Conservation (phyloP, 2,329 filamentous ascomycete species). For the Pochonia chlamydosporia region DNA sequence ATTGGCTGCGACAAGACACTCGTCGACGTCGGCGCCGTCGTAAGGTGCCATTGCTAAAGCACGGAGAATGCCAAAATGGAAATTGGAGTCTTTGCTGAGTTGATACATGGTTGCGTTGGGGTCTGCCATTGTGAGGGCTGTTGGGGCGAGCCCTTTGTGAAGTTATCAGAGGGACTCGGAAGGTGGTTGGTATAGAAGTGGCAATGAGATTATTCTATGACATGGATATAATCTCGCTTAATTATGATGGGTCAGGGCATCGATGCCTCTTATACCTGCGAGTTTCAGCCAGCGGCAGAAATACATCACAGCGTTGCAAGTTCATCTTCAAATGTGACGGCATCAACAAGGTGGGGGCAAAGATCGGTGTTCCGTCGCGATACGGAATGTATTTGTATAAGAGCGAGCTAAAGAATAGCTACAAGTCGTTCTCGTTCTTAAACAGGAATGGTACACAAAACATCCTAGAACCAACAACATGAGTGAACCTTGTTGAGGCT, state of each 20-base stretch:
- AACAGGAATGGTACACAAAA: background rate
- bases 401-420: no score
- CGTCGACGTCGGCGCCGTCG: slow-evolving; percentile 1
- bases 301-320: no score
- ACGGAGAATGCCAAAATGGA: slow-evolving; percentile 2
- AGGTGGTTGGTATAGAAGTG: no score
- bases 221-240: no score
- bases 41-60: background rate
- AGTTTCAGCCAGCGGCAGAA: no score
- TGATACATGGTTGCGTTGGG: slow-evolving; percentile 1
- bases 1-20: slow-evolving; percentile 17
- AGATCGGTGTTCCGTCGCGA: background rate
- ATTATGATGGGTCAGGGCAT: background rate
- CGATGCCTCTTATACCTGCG: background rate
- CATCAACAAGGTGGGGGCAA: background rate
- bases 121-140: background rate
- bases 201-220: background rate
- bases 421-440: no score
- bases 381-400: background rate
- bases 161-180: background rate
- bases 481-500: background rate
- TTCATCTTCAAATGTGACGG: no score
- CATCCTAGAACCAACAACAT: background rate
- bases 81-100: slow-evolving; percentile 1
- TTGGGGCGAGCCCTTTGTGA: background rate